Percentiles rank a stretch among this genome's conserved stretches.
These are phyloP conservation scores for Ogataea dorogensis DNA, from an alignment of 805 yeast species.

Conservation along the genomic window DNA sequence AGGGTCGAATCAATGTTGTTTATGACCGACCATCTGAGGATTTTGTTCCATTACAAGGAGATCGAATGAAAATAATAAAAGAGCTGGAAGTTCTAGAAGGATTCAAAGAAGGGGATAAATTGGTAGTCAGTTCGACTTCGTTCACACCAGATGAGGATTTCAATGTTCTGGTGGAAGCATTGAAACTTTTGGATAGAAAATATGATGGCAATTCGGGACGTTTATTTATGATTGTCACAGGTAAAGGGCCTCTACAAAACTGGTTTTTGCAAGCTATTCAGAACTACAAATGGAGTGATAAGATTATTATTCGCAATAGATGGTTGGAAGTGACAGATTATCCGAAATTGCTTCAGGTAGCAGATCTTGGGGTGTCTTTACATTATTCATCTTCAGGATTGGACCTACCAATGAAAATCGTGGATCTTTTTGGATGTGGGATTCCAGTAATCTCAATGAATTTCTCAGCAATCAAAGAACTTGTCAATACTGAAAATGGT, in stretches of 20 bases:
- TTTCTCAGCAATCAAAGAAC: slow-evolving; percentile 76
- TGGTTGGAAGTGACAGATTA: slow-evolving; percentile 84
- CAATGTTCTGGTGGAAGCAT: slow-evolving; percentile 61
- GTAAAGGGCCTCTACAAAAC: slow-evolving; percentile 83
- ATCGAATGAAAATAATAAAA: slow-evolving; percentile 33
- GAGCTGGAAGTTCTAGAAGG: slow-evolving; percentile 34
- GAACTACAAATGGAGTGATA: slow-evolving; percentile 37
- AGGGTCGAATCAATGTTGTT: slow-evolving; percentile 56
- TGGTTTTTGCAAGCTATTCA: slow-evolving; percentile 35
- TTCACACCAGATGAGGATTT: slow-evolving; percentile 97
- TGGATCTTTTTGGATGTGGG: slow-evolving; percentile 95
- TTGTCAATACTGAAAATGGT: slow-evolving; percentile 77
- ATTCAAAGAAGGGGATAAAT: slow-evolving; percentile 43
- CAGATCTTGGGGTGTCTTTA: slow-evolving; percentile 86
- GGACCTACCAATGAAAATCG: slow-evolving; percentile 95
- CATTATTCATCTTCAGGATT: slow-evolving; percentile 91
- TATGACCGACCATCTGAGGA: slow-evolving; percentile 82
- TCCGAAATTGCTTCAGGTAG: slow-evolving; percentile 68
- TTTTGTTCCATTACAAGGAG: slow-evolving; percentile 51
- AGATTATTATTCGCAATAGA: slow-evolving; percentile 56
- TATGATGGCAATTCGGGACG: slow-evolving; percentile 40
- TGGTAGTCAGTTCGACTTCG: slow-evolving; percentile 86
- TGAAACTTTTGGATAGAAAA: slow-evolving; percentile 54
- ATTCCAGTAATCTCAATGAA: slow-evolving; percentile 80
- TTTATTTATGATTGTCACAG: slow-evolving; percentile 86